These are phyloP conservation scores for Gynandropsis gynandra DNA, from an alignment of 345 rosid species.

Conservation along the genomic window DNA sequence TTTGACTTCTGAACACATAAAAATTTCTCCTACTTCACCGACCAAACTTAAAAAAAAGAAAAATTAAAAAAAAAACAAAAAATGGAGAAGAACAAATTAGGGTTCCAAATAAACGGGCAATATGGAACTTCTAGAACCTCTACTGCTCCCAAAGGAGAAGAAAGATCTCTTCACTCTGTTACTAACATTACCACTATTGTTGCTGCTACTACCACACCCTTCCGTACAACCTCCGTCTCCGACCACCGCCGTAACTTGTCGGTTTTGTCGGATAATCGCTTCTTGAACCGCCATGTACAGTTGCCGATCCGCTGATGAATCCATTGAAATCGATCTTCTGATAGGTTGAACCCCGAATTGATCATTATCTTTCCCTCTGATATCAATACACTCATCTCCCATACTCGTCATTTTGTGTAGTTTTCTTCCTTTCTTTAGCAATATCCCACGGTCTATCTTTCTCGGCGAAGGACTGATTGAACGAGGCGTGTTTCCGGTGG, in stretches of 20 bases:
- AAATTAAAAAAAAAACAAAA: constrained; percentile 6
- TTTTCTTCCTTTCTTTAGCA: constrained; percentile 35
- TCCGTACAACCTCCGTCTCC: constrained; percentile 28
- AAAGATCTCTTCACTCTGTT: constrained; percentile 51
- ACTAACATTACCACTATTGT: constrained; percentile 20
- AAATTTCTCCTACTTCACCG: constrained; percentile 26
- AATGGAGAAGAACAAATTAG: constrained; percentile 14
- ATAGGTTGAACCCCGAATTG: constrained; percentile 61
- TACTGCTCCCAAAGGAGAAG: constrained; percentile 66
- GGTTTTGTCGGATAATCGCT: constrained; percentile 31
- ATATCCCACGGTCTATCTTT: constrained; percentile 33
- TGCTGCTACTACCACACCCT: constrained; percentile 21
- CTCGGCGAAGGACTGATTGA: constrained; percentile 32
- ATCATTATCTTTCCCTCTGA: constrained; percentile 43
- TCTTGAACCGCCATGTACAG: constrained; percentile 59
- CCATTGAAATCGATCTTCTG: constrained; percentile 87
- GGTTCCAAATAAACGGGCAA: constrained; percentile 61
- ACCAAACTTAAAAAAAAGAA: constrained; percentile 9
- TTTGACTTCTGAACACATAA: constrained; percentile 21
- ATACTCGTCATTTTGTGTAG: constrained; percentile 50
- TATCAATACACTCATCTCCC: constrained; percentile 85
- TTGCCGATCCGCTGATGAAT: constrained; percentile 61
- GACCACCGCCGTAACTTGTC: constrained; percentile 32
- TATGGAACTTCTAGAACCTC: constrained; percentile 56
- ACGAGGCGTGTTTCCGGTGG: constrained; percentile 1